phyloP scores from a whole-genome alignment of 345 rosid genomes.

The Acer negundo region DNA sequence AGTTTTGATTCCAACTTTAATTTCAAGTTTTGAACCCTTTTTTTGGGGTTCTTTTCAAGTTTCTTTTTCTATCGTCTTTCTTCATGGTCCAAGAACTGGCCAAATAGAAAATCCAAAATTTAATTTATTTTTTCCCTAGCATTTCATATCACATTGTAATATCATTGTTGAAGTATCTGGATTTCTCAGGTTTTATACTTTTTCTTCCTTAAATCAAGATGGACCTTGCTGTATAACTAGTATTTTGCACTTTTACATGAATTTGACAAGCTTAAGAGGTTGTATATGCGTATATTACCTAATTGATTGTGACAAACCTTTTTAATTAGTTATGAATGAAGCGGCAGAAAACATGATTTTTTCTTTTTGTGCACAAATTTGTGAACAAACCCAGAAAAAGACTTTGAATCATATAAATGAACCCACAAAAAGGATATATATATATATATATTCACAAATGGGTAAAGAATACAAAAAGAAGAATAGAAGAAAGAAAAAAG shows the following conservation, averaged over 20 bases:
- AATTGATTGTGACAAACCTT: neutral
- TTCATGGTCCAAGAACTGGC: neutral
- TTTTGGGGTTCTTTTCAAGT: neutral
- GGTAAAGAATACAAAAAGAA: no score
- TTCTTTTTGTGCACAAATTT: no score
- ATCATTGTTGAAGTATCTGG: neutral
- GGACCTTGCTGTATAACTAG: neutral
- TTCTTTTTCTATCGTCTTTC: neutral
- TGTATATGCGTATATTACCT: neutral
- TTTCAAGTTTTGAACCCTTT: neutral
- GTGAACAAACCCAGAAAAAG: no score
- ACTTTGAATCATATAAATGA: no score
- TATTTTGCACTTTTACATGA: neutral
- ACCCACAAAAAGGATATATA: no score
- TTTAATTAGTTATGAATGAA: no score
- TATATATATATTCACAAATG: no score
- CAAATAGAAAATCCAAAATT: constrained; percentile 13
- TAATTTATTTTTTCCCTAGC: constrained; percentile 11
- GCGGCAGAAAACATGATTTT: neutral
- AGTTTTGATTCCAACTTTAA: constrained; percentile 12
- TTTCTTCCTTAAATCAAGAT: neutral
- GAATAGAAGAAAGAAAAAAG: no score
- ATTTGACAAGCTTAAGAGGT: neutral
- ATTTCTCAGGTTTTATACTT: neutral
- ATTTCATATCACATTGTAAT: neutral